Evolutionary conservation across 768 basidiomycete genomes (phyloP).

Genomic region (Rhodosporidiobolus sp.): DNA sequence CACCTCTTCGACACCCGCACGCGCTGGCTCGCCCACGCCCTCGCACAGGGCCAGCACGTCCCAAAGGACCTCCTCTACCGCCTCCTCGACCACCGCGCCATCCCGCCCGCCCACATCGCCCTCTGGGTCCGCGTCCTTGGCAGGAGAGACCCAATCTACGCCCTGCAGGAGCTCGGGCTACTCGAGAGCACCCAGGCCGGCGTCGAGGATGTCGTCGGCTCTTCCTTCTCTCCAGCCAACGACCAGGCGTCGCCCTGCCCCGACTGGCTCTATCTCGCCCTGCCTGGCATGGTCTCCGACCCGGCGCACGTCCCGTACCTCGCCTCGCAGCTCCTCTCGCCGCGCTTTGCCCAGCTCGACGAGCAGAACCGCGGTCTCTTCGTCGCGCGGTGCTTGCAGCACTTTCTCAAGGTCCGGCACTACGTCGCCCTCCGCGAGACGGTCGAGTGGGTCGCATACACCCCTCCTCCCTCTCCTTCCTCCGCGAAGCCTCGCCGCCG

Average conservation of each 20-base stretch:
- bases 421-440: conserved; percentile 37
- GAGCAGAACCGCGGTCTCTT: conserved; percentile 15
- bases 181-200: conserved; percentile 25
- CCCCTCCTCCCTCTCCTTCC: background rate
- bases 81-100: conserved; percentile 6
- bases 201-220: background rate
- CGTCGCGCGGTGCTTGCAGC: conserved; percentile 22
- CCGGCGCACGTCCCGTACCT: conserved; percentile 29
- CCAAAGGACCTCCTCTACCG: conserved; percentile 27
- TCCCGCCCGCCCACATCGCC: conserved; percentile 17
- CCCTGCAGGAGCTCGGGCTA: conserved; percentile 19
- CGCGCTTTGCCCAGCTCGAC: conserved; percentile 11
- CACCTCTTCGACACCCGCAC: conserved; percentile 18
- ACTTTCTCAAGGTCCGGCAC: conserved; percentile 28
- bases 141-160: conserved; percentile 18
- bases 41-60: conserved; percentile 15
- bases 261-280: conserved; percentile 27
- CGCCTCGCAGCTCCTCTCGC: conserved; percentile 26
- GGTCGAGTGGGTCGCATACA: conserved; percentile 28
- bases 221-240: too few species aligned
- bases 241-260: conserved; percentile 19
- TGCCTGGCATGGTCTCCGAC: conserved; percentile 19
- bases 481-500: background rate
- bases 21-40: conserved; percentile 22
- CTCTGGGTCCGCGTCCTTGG: conserved; percentile 31